Percentiles rank a stretch among this genome's conserved stretches.
These are phyloP conservation scores for Zarea fungicola DNA, from an alignment of 2,329 filamentous ascomycete species.

Conservation along the genomic window DNA sequence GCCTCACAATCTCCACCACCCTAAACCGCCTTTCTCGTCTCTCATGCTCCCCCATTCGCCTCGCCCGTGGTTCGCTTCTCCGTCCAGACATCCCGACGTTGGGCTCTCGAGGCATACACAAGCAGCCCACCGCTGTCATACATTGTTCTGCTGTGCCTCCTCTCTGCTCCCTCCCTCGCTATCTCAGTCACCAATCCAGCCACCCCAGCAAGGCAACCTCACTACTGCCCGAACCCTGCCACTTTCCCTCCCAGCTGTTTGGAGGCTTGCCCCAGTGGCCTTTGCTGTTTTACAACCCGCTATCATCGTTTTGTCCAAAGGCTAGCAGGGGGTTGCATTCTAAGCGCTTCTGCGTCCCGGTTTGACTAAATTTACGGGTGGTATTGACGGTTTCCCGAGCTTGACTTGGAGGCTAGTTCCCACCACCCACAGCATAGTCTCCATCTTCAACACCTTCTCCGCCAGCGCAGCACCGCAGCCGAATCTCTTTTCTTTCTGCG, in stretches of 20 bases:
- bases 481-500: neutral
- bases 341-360: constrained; percentile 7
- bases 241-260: too few species aligned
- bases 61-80: neutral
- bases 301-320: neutral
- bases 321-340: constrained; percentile 5
- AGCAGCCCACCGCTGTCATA: neutral
- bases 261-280: neutral
- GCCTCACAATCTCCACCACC: constrained; percentile 8
- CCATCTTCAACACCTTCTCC: constrained; percentile 6
- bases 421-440: neutral
- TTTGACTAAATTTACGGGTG: neutral
- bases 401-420: neutral
- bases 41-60: constrained; percentile 4
- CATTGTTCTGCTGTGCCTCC: too few species aligned
- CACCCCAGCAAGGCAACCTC: too few species aligned
- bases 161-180: neutral
- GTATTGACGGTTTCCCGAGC: neutral
- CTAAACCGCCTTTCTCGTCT: neutral
- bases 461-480: constrained; percentile 7
- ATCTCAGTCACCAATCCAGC: neutral
- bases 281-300: neutral
- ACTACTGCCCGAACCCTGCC: too few species aligned
- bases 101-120: constrained; percentile 3
- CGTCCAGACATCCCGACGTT: neutral